Base-by-base conservation (phyloP, 805 yeast species). In the Myxozyma vanderwaltii region DNA sequence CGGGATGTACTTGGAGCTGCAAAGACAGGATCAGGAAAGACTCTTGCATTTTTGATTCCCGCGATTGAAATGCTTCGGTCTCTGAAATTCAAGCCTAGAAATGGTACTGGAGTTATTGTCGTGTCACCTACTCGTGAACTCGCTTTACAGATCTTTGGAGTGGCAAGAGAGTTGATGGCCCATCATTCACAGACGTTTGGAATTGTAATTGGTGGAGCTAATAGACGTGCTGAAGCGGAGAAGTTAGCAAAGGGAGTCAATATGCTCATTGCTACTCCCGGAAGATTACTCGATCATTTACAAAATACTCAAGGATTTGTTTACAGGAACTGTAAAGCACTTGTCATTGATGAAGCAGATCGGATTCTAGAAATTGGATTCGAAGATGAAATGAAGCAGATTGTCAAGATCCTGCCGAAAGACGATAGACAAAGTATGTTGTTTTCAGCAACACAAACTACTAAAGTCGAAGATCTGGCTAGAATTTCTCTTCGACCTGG, bases 1-100 rank as follows among this genome's bases (percentile, higher is more conserved):
- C 84, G 92, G 68, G 99, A 94, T 75, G 98, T 95, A 21, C 80
- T 94, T 55, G 99, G 99, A 67, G 99, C 99, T n/a, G 99, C 99
- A 58, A 92, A 91, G 77, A 94, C 99, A 2, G 99, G 99, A 55
- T 91, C 97, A 0, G 99, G 99, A 72, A 94, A 94, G 77, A 94
- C 99, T 0, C 77, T 95, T 62, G 98, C 99, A 8, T 94, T 94
- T 69, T 78, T 94, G 70, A 82, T 94, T 61, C 99, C 99, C 13
- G 99, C 99, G 33, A 86, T 94, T 65, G 99, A 94, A 76, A 77
- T 91, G 77, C 80, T 94, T 56, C 88, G 91, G 71, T 85, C 96
- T 17, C 81, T 94, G 69, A 90, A 88, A 72, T 94, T 91, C 79
- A 94, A 92, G 76, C 98, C 99, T 56, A 84, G 98, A 79, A 95